A percentile compares a stretch with the other conserved stretches of the same genome.
phyloP scores from a whole-genome alignment of 2,329 filamentous ascomycete genomes.

The Fusarium sp. region DNA sequence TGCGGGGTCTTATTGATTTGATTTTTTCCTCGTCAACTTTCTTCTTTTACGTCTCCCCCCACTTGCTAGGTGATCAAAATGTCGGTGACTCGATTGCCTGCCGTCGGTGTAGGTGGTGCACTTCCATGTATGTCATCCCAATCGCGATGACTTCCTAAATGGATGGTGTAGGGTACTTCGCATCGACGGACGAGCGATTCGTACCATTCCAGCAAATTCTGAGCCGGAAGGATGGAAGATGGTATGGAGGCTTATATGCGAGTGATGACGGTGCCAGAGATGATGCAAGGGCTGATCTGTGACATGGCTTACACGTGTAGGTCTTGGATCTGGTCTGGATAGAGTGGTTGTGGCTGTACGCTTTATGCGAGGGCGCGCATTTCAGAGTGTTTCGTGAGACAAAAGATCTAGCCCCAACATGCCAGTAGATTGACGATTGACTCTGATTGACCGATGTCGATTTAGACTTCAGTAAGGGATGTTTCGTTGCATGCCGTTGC shows the following conservation, averaged over 20 bases:
- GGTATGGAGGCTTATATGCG: constrained; percentile 24
- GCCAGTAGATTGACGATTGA: background rate
- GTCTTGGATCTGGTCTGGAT: background rate
- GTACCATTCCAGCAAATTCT: constrained; percentile 21
- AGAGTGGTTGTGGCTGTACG: background rate
- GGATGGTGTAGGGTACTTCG: constrained; percentile 8
- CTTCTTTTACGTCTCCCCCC: background rate
- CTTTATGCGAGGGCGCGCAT: constrained; percentile 15
- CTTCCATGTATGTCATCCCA: background rate
- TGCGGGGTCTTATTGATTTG: background rate
- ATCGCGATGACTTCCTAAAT: background rate
- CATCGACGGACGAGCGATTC: background rate
- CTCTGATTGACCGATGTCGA: background rate
- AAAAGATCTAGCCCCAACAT: constrained; percentile 11
- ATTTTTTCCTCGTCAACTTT: background rate
- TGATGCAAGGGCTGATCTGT: constrained; percentile 7
- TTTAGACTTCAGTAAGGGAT: constrained; percentile 10
- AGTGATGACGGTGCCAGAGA: background rate
- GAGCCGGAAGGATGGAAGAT: background rate
- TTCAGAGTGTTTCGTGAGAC: background rate
- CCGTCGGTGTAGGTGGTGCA: background rate
- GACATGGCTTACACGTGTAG: constrained; percentile 23
- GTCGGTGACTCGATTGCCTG: background rate
- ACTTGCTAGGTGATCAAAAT: background rate
- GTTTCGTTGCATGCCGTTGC: constrained; percentile 12